Evolutionary conservation across 2,329 filamentous ascomycete genomes (phyloP), one percentile per base, ranked within the genome.

Genomic region (Neodidymelliopsis sp.): DNA sequence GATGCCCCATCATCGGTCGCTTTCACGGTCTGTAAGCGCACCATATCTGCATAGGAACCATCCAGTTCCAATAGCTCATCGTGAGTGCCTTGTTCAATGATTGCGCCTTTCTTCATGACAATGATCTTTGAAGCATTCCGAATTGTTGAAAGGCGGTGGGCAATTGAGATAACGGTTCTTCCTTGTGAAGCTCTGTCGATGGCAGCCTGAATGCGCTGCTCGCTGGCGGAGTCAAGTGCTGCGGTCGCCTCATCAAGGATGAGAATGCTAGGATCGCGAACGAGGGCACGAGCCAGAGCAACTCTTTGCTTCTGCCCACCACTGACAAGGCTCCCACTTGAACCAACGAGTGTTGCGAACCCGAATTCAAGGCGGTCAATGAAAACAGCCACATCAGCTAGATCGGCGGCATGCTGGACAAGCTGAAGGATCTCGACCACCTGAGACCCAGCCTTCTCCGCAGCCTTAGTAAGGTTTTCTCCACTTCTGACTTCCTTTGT

Each of bases 181-280:
- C 70, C 69, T 16, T 60, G 35, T 4, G 68, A 66, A 12, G 66
- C 67, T 13, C 58, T 60, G 13, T 71, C 69, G 18, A 74, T 70
- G 3, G 72, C 70, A 30, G 53, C 56, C 58, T 84, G 79, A 31
- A 86, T 84, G 4, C 77, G 74, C 33, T 74, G 74, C 60, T 86
- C 84, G 35, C 78, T 83, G 2, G 76, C 76, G 11, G 82, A 83
- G 61, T 87, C 84, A 0, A 87, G 74, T 1, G 84, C 78, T 0
- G 82, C 79, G 2, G 84, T 87, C 2, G 84, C 83, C 61, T 87
- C 84, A 33, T 87, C 84, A 2, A 86, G 72, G 9, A 87, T 75
- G 3, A 86, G 72, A 7, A 87, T 79, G 38, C 75, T 75, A 2
- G 83, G 83, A 34, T 85, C 76, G 3, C 79, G 75, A 22, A 86